phyloP scores from a whole-genome alignment of 768 basidiomycete genomes.

The Boletus insuetus region DNA sequence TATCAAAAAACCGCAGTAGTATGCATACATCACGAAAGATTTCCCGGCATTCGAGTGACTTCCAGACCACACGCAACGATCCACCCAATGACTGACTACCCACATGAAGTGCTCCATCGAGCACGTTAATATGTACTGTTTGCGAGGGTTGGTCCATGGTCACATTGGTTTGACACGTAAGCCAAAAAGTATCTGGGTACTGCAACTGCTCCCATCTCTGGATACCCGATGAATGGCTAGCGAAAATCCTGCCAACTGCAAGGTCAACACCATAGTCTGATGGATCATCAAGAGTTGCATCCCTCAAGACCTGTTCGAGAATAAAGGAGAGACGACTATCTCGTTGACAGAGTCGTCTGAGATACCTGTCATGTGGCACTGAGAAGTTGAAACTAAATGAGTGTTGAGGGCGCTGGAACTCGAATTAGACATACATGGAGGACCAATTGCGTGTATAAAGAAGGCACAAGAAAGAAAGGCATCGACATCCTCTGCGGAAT shows the following conservation, averaged over 20 bases:
- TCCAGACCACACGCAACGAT: constrained; percentile 1
- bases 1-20: not conserved
- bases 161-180: constrained; percentile 3
- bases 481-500: no score
- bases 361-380: rapidly evolving
- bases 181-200: constrained; percentile 10
- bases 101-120: constrained; percentile 15
- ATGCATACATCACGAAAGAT: not conserved
- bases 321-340: constrained; percentile 21
- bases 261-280: constrained; percentile 11
- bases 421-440: no score
- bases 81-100: constrained; percentile 12
- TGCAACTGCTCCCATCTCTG: constrained; percentile 5
- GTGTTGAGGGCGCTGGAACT: not conserved
- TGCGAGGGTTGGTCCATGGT: not conserved
- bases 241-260: constrained; percentile 8
- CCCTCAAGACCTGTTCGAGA: constrained; percentile 10
- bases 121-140: constrained; percentile 5
- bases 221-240: constrained; percentile 1
- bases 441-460: no score
- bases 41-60: not conserved
- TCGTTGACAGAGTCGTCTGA: not conserved
- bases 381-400: no score
- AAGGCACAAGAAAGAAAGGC: no score
- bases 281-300: not conserved